These are phyloP conservation scores for Moricandia arvensis DNA, from an alignment of 345 rosid genomes.

Conservation along the genomic window DNA sequence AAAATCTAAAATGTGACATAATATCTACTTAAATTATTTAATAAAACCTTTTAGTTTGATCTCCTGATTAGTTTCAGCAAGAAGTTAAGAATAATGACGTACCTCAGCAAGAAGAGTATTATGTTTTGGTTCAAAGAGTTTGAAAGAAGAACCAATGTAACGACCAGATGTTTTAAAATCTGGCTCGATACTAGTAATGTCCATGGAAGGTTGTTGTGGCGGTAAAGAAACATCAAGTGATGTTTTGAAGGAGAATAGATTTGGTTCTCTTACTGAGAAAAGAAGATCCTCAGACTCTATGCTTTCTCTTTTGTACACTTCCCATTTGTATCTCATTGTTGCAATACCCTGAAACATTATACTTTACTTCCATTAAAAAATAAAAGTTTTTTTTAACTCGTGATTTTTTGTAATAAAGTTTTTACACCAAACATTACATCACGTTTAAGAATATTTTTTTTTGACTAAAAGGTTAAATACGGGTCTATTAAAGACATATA, in stretches of 20 bases:
- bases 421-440: not conserved
- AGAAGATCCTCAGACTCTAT: conserved; percentile 26
- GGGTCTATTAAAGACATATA: too few species aligned
- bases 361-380: not conserved
- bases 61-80: not conserved
- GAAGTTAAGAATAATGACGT: conserved; percentile 12
- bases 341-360: conserved; percentile 36
- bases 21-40: not conserved
- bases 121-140: conserved; percentile 44
- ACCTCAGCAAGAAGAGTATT: conserved; percentile 64
- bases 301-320: conserved; percentile 27
- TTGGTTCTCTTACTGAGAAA: conserved; percentile 46
- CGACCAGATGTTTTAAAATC: conserved; percentile 51
- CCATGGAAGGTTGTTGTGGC: conserved; percentile 8
- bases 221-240: conserved; percentile 48
- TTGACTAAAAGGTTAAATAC: too few species aligned
- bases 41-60: conserved; percentile 2
- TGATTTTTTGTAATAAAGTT: not conserved
- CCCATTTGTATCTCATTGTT: conserved; percentile 34
- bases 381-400: not conserved
- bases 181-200: not conserved
- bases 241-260: conserved; percentile 50
- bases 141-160: conserved; percentile 55
- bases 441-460: not conserved
- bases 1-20: not conserved